Evolutionary conservation across 345 rosid species (phyloP).

Genomic region (Pistacia atlantica): DNA sequence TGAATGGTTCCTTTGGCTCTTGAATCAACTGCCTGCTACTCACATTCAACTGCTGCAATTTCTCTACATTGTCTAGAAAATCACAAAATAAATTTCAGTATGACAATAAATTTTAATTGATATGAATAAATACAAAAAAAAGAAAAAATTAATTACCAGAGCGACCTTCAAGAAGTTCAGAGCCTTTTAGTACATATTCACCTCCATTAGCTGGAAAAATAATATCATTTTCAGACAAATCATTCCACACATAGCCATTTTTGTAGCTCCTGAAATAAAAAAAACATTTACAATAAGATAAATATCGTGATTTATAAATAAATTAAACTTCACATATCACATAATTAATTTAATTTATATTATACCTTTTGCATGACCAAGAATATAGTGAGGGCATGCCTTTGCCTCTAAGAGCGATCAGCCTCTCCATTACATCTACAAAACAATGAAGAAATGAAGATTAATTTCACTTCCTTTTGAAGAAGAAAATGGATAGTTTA

Average conservation of each 20-base stretch:
- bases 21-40: conserved; percentile 29
- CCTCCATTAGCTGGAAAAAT: conserved; percentile 75
- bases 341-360: too few relatives aligned
- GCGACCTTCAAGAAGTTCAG: conserved; percentile 59
- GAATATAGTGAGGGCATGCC: conserved; percentile 80
- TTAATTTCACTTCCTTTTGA: too few relatives aligned
- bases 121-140: not conserved
- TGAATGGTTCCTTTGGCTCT: conserved; percentile 40
- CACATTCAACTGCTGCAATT: conserved; percentile 37
- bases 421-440: conserved; percentile 68
- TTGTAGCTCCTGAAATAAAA: conserved; percentile 68
- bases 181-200: conserved; percentile 90
- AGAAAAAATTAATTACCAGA: conserved; percentile 34
- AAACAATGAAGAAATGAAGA: not conserved
- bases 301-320: too few relatives aligned
- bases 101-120: too few relatives aligned
- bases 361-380: conserved; percentile 92
- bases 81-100: not conserved
- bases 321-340: too few relatives aligned
- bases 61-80: conserved; percentile 31
- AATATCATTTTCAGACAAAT: conserved; percentile 74
- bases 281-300: not conserved
- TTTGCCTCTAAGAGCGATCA: conserved; percentile 75
- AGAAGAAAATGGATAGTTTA: not conserved
- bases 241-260: conserved; percentile 97